Evolutionary conservation across 2,329 filamentous ascomycete species (phyloP), one percentile per base, ranked within the genome.

Genomic region (Fusarium domesticum): DNA sequence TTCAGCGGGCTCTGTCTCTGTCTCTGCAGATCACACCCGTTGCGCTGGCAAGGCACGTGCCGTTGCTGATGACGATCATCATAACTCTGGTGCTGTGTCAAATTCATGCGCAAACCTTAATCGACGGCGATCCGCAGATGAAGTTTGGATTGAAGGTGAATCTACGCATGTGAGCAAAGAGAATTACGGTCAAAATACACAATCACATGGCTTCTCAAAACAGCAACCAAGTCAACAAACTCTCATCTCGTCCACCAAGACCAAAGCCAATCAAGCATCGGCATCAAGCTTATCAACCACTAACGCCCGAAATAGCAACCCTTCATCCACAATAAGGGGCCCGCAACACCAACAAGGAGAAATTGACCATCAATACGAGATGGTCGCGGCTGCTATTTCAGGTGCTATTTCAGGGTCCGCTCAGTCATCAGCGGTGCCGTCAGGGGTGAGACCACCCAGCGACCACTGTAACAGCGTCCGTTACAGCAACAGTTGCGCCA

Each of bases 301-400:
- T 33, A 41, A 46, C 11, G 35, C 56, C 56, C 57, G 53, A 59
- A 59, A 59, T 59, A 59, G 57, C 54, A 55, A 23, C 51, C 18
- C 51, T 45, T 48, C 48, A 51, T 53, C 49, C 44, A 54, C 45
- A 37, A 41, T 54, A 52, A 58, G 54, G 57, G 57, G 56, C 46
- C 42, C 15, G 44, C 45, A 43, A 48, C 41, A 49, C 16, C 37
- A 44, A 35, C 51, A 40, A 44, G 42, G 23, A 20, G 37, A 17
- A 28, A 35, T 43, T 28, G 46, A 38, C 41, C 43, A 37, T 14
- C 43, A 52, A 59, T 59, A 59, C 56, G 56, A 59, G 57, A 34
- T 36, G 47, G 28, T 35, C 53, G 45, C 48, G 50, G 56, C 51
- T 30, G 33, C 56, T n/a, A 39, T 23, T 23, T 23, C 19, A 53